Conservation (phyloP, 1,284 basidiomycete genomes). For the Pseudozyma thailandica region DNA sequence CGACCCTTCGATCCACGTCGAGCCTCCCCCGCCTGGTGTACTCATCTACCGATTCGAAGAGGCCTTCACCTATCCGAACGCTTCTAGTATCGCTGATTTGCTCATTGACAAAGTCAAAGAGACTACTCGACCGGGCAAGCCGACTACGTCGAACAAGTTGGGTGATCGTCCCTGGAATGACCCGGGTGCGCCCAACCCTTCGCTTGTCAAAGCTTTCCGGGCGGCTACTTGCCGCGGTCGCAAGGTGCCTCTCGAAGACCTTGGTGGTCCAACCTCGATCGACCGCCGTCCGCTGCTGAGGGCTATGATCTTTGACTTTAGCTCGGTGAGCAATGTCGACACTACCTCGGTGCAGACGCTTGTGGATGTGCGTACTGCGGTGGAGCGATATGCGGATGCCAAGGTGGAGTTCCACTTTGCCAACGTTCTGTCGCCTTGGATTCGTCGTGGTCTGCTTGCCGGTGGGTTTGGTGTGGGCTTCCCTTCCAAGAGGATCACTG, state of each 20-base stretch:
- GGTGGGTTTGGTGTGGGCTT: slow-evolving; percentile 46
- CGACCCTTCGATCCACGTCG: slow-evolving; percentile 79
- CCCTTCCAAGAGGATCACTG: slow-evolving; percentile 42
- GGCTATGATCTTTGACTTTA: slow-evolving; percentile 92
- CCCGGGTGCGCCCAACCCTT: slow-evolving; percentile 70
- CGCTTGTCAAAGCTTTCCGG: slow-evolving; percentile 44
- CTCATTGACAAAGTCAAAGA: slow-evolving; percentile 84
- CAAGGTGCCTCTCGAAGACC: slow-evolving; percentile 40
- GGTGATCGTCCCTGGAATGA: slow-evolving; percentile 94
- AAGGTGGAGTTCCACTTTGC: slow-evolving; percentile 89
- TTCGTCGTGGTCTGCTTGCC: slow-evolving; percentile 71
- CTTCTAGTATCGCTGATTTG: slow-evolving; percentile 79
- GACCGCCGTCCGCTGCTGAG: slow-evolving; percentile 77
- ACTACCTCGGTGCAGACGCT: slow-evolving; percentile 90
- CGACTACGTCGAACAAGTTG: slow-evolving; percentile 6
- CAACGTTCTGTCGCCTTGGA: slow-evolving; percentile 90
- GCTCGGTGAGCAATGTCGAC: slow-evolving; percentile 75
- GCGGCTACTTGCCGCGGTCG: slow-evolving; percentile 43
- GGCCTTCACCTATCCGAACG: slow-evolving; percentile 92
- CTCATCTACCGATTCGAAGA: slow-evolving; percentile 94
- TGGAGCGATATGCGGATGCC: slow-evolving; percentile 86
- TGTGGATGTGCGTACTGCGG: slow-evolving; percentile 84
- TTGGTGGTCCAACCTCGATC: slow-evolving; percentile 17
- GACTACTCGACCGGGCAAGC: slow-evolving; percentile 77
- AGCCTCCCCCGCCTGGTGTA: slow-evolving; percentile 84